A percentile compares a stretch with the other conserved stretches of the same genome.
phyloP scores from a whole-genome alignment of 306 rosid species.

The Albizia julibrissin region DNA sequence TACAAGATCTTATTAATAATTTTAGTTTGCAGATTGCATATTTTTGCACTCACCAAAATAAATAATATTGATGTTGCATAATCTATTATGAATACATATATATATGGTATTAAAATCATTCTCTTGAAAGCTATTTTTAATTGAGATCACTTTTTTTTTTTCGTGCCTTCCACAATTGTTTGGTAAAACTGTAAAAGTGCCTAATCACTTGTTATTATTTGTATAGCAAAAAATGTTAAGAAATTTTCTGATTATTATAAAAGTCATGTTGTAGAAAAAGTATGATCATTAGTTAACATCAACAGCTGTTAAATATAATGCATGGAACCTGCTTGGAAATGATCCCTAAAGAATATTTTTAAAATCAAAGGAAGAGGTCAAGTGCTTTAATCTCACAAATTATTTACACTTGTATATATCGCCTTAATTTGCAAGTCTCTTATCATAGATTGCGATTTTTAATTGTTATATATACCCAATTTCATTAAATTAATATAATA shows the following conservation, averaged over 20 bases:
- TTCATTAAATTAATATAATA: not conserved
- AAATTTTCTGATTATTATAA: not conserved
- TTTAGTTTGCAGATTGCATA: slow-evolving; percentile 26
- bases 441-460: not conserved
- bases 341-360: slow-evolving; percentile 1
- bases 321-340: not conserved
- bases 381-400: slow-evolving; percentile 12
- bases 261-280: not conserved
- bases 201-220: not conserved
- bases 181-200: not conserved
- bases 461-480: not conserved
- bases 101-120: not conserved
- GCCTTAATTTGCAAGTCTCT: not conserved
- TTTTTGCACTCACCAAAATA: not conserved
- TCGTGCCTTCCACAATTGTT: not conserved
- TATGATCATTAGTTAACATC: not conserved
- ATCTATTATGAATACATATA: not conserved
- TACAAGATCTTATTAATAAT: slow-evolving; percentile 15
- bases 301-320: not conserved
- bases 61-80: not conserved
- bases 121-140: not conserved
- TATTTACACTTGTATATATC: not conserved
- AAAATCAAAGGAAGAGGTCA: slow-evolving; percentile 20
- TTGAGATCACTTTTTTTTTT: not conserved
- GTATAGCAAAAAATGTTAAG: not conserved